Conservation (phyloP, 257 asterid species). For the Buddleja alternifolia region DNA sequence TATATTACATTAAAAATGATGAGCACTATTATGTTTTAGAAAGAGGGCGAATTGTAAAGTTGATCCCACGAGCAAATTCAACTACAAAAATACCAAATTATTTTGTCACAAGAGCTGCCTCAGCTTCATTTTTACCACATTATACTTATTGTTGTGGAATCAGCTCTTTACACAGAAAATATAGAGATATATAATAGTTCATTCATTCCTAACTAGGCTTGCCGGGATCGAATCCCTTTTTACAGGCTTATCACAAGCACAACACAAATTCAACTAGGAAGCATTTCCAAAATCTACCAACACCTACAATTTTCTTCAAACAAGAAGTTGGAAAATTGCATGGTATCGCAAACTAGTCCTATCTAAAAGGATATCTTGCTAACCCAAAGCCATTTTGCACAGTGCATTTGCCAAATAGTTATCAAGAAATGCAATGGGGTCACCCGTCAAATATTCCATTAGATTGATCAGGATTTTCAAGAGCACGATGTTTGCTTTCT, state of each 20-base stretch:
- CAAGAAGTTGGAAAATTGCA: not conserved
- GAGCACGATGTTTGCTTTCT: not conserved
- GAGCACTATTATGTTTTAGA: not conserved
- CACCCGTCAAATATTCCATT: not conserved
- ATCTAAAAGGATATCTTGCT: too few species aligned
- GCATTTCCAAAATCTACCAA: not conserved
- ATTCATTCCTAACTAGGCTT: not conserved
- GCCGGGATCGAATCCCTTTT: not conserved
- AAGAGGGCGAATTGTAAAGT: not conserved
- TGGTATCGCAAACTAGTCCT: too few species aligned
- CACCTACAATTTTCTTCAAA: not conserved
- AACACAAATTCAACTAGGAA: not conserved
- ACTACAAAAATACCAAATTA: not conserved
- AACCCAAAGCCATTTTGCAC: too few species aligned
- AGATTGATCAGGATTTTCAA: not conserved
- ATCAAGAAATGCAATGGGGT: too few species aligned
- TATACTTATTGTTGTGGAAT: not conserved
- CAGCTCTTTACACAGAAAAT: conserved; percentile 1
- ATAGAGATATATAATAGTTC: not conserved
- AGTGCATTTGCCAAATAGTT: too few species aligned
- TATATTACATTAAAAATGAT: not conserved
- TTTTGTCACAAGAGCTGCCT: not conserved
- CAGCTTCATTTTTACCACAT: not conserved
- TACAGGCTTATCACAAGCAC: not conserved
- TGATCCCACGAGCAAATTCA: not conserved